Evolutionary conservation across 139 green algal species (phyloP), one percentile per base, ranked within the genome.

Genomic region (Auxenochlorella pyrenoidosa): DNA sequence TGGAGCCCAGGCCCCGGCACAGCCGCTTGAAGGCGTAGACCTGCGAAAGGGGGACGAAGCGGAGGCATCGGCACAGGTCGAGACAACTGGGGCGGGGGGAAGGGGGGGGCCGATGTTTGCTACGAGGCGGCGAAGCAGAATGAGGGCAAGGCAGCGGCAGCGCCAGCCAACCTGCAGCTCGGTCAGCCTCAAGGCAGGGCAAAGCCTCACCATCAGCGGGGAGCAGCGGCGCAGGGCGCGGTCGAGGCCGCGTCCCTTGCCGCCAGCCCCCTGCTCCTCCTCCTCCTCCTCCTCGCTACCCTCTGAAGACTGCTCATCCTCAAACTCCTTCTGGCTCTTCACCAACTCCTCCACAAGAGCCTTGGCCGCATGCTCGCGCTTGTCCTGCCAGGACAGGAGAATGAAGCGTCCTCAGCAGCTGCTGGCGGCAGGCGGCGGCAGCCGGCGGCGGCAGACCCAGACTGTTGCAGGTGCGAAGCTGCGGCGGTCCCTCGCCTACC

Each of bases 21-120:
- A 98, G 88, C 12, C 96, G 93, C 76, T 94, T 92, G 59, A 97
- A 72, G 0, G 88, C 83, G 73, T 98, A 98, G 4, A 89, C 87
- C 93, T 95, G 90, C 36, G 75, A 16, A 40, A 2, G 22, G 43
- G 30, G 59, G 34, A 36, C 13, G 18, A 26, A 40, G 32, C 34
- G 43, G 41, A 58, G 75, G 30, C 10, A 4, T 12, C n/a, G n/a
- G n/a, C n/a, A n/a, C n/a, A n/a, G n/a, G n/a, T n/a, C n/a, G n/a
- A n/a, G n/a, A n/a, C n/a, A n/a, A n/a, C 28, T 13, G 43, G 22
- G 22, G 75, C 30, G 36, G 43, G 73, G 28, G 8, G 41, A 38
- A 22, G 43, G 41, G 26, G 19, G 28, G 75, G 13, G 19, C 18
- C 5, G 16, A 54, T 15, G 36, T 4, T 13, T 30, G n/a, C n/a